phyloP scores from a whole-genome alignment of 192 early-diverging fungal species.

The Coemansia sp. region DNA sequence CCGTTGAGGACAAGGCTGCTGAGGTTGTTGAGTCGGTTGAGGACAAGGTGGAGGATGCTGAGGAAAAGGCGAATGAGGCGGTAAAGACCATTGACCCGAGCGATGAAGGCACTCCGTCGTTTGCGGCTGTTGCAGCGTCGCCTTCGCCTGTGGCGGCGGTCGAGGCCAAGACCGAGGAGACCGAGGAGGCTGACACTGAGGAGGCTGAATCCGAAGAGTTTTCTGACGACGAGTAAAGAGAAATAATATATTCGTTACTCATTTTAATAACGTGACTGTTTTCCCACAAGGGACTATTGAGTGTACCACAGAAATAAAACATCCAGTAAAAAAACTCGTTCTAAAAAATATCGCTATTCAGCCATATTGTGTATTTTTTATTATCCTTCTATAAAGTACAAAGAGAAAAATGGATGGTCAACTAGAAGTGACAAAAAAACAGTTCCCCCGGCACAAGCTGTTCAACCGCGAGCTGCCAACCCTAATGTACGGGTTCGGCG shows the following conservation, averaged over 20 bases:
- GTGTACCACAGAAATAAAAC: too few species aligned
- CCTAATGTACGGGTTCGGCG: slow-evolving; percentile 54
- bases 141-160: background rate
- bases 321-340: too few species aligned
- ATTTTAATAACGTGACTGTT: too few species aligned
- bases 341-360: too few species aligned
- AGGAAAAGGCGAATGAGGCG: background rate
- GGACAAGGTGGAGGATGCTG: background rate
- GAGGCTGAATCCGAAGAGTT: too few species aligned
- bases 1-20: too few species aligned
- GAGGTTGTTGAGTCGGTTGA: background rate
- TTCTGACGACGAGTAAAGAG: too few species aligned
- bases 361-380: too few species aligned
- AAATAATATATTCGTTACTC: too few species aligned
- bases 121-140: slow-evolving; percentile 12
- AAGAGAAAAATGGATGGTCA: slow-evolving; percentile 37
- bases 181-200: too few species aligned
- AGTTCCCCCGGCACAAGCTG: slow-evolving; percentile 47
- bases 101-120: slow-evolving; percentile 6
- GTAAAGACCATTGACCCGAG: background rate
- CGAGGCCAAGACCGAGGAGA: background rate
- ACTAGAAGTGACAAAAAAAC: slow-evolving; percentile 43
- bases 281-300: too few species aligned
- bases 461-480: slow-evolving; percentile 45
- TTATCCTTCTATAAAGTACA: too few species aligned